These are phyloP conservation scores for Pythium chondricola DNA, from an alignment of 352 stramenopile species.

Conservation along the genomic window DNA sequence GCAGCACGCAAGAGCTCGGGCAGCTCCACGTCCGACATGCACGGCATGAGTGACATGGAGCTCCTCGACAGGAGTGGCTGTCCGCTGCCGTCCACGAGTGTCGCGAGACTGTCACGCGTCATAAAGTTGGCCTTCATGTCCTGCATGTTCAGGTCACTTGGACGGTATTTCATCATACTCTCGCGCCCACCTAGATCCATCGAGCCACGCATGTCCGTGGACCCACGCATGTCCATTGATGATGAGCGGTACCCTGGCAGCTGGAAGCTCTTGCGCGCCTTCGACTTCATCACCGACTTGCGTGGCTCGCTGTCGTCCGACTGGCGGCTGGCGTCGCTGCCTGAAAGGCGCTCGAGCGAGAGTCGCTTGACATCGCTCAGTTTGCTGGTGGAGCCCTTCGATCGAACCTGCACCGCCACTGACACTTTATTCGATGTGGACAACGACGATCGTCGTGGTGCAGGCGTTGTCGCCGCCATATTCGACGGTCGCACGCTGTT, in stretches of 20 bases:
- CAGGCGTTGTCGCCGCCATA: background rate
- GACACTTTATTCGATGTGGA: no score
- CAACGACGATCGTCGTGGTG: constrained; percentile 5
- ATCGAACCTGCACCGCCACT: constrained; percentile 16
- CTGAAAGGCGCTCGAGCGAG: constrained; percentile 17
- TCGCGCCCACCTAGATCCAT: constrained; percentile 39
- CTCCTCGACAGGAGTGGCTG: background rate
- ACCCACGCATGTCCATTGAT: constrained; percentile 14
- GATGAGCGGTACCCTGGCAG: constrained; percentile 1
- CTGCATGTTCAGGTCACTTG: constrained; percentile 48
- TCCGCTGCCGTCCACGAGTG: background rate
- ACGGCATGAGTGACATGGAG: constrained; percentile 25
- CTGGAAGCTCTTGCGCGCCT: constrained; percentile 19
- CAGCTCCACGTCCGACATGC: constrained; percentile 49
- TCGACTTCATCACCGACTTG: constrained; percentile 28
- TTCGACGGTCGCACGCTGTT: background rate
- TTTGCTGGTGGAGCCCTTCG: constrained; percentile 27
- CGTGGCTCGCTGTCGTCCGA: constrained; percentile 11
- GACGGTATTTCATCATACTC: constrained; percentile 68
- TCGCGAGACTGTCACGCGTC: constrained; percentile 50
- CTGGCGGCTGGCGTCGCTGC: constrained; percentile 6
- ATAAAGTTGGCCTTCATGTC: constrained; percentile 40
- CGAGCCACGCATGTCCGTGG: constrained; percentile 16
- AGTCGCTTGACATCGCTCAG: constrained; percentile 25
- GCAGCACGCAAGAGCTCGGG: constrained; percentile 55